phyloP scores from a whole-genome alignment of 1,139 yeast genomes.

The Yamadazyma pseudoaaseri region DNA sequence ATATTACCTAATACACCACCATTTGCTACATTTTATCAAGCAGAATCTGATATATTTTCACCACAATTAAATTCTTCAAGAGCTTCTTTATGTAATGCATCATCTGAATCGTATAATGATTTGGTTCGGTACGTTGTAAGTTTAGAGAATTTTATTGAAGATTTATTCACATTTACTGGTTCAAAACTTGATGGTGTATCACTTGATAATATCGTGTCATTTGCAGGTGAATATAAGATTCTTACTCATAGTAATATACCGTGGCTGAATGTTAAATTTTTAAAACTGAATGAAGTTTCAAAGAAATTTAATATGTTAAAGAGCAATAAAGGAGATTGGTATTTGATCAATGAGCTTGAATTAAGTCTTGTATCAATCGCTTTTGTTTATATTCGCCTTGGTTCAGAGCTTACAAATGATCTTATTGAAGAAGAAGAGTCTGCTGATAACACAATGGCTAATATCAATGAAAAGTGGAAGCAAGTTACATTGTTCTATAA shows the following conservation, averaged over 20 bases:
- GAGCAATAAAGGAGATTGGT: conserved; percentile 22
- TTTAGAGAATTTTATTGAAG: conserved; percentile 34
- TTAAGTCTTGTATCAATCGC: conserved; percentile 23
- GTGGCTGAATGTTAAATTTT: conserved; percentile 10
- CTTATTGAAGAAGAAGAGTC: conserved; percentile 26
- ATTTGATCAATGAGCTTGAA: conserved; percentile 30
- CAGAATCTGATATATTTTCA: conserved; percentile 11
- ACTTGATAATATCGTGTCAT: conserved; percentile 1
- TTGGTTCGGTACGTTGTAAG: conserved; percentile 30
- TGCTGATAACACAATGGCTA: conserved; percentile 9
- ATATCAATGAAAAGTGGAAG: conserved; percentile 33
- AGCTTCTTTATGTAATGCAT: conserved; percentile 16
- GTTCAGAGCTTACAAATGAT: conserved; percentile 37
- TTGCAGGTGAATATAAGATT: conserved; percentile 1
- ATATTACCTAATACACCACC: conserved; percentile 35
- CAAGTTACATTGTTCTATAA: conserved; percentile 34
- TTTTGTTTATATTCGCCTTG: conserved; percentile 32
- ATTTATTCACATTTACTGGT: conserved; percentile 16
- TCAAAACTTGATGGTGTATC: conserved; percentile 2
- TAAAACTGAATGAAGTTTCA: background rate
- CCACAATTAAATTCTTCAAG: conserved; percentile 17
- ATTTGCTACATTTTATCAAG: conserved; percentile 16
- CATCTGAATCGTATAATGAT: conserved; percentile 25
- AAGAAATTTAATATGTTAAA: conserved; percentile 3
- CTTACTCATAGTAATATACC: conserved; percentile 4